Evolutionary conservation across 2,329 filamentous ascomycete genomes (phyloP).

Genomic region (Phyllachora maydis): DNA sequence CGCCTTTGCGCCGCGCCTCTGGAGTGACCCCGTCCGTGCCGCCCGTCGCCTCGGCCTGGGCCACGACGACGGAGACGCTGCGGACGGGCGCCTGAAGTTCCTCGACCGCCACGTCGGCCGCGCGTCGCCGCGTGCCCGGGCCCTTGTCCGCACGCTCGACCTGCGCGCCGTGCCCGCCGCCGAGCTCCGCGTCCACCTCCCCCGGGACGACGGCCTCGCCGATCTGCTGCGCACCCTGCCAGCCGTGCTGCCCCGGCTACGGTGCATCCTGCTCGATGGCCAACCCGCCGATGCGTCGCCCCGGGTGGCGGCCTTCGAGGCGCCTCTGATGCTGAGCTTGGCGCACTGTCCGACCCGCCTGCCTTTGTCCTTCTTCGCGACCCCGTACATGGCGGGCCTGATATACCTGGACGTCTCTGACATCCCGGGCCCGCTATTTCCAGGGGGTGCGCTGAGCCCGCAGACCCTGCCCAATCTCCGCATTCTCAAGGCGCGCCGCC

Average conservation of each 20-base stretch:
- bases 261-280: constrained; percentile 25
- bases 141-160: constrained; percentile 24
- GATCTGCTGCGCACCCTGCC: constrained; percentile 17
- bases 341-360: constrained; percentile 17
- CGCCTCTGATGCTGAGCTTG: constrained; percentile 22
- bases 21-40: constrained; percentile 24
- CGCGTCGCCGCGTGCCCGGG: too few species aligned
- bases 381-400: constrained; percentile 15
- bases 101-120: too few species aligned
- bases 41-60: constrained; percentile 17
- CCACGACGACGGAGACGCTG: constrained; percentile 15
- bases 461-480: constrained; percentile 21
- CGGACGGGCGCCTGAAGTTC: too few species aligned
- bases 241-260: constrained; percentile 18
- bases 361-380: constrained; percentile 16
- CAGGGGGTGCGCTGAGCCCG: constrained; percentile 10
- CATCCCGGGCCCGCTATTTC: constrained; percentile 21
- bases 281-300: constrained; percentile 11
- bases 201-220: constrained; percentile 14
- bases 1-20: constrained; percentile 28
- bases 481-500: constrained; percentile 26
- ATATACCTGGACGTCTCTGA: constrained; percentile 32
- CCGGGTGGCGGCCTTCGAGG: constrained; percentile 2
- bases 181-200: constrained; percentile 19
- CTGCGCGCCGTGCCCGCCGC: constrained; percentile 19